Evolutionary conservation across 352 stramenopile species (phyloP), one percentile per base, ranked within the genome.

Genomic region (Phytophthora meadii): DNA sequence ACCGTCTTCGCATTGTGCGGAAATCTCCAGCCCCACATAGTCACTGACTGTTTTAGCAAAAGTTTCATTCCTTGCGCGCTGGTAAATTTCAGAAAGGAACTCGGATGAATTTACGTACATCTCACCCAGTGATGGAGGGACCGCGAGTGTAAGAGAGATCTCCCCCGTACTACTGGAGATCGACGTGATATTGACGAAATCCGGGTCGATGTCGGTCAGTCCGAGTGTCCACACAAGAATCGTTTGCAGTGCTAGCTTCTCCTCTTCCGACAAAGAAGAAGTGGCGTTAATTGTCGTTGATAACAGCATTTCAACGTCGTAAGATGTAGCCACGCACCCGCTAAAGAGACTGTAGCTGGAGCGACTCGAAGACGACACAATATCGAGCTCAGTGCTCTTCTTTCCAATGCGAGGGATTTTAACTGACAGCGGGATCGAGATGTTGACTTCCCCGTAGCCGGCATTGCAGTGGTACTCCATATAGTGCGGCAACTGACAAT

Each of bases 391-490:
- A 1, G 0, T 50, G 4, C 30, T 62, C 27, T 19, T 47, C 17
- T 62, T 61, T 2, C 48, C 47, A 50, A 69, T 12, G n/a, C 4
- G 2, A 27, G 65, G 53, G 24, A 70, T 24, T 5, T 46, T 44
- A 27, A 61, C 36, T 4, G 60, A 61, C 17, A 70, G 15, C 15
- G 65, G 65, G 15, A 70, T 58, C 17, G 65, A 66, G 11, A 73
- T 65, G n/a, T 73, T 73, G 40, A 73, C 42, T 56, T 70, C 54
- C 14, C 65, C 65, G 22, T 73, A 73, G 6, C 65, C 65, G 10
- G 65, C 59, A n/a, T 66, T 61, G 65, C 65, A 65, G 34, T 70
- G 66, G 49, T 73, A 73, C 34, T 73, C 65, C 65, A 73, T 70
- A n/a, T 59, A 73, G 17, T 73, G 65, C 1, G 65, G 65, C 22